Evolutionary conservation across 768 basidiomycete genomes (phyloP).

Genomic region (Boletellus emodensis): DNA sequence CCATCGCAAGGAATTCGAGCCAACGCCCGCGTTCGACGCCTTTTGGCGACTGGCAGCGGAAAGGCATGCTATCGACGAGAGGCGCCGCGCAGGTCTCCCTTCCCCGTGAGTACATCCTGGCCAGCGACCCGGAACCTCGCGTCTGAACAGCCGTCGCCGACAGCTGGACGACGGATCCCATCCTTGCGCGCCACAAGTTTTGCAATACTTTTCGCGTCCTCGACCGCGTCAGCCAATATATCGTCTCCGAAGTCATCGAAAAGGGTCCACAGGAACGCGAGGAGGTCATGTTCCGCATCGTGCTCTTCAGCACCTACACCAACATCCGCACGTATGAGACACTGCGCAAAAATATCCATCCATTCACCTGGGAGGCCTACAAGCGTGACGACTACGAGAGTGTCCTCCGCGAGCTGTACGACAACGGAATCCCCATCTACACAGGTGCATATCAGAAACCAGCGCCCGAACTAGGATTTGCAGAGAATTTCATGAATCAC

Average conservation of each 20-base stretch:
- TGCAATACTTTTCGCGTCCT: conserved; percentile 75
- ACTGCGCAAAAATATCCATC: conserved; percentile 48
- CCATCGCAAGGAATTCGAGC: conserved; percentile 35
- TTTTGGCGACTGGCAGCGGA: conserved; percentile 59
- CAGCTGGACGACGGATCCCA: conserved; percentile 68
- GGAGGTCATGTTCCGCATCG: conserved; percentile 69
- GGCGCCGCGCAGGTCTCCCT: conserved; percentile 44
- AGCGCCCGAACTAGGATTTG: conserved; percentile 51
- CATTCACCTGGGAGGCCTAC: conserved; percentile 60
- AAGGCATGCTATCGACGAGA: conserved; percentile 54
- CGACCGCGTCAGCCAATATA: conserved; percentile 66
- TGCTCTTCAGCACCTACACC: conserved; percentile 70
- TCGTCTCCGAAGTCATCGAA: conserved; percentile 65
- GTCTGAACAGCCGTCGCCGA: conserved; percentile 11
- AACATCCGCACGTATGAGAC: conserved; percentile 69
- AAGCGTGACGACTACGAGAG: conserved; percentile 47
- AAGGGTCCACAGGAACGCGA: conserved; percentile 55
- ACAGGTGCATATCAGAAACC: conserved; percentile 71
- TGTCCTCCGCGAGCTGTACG: conserved; percentile 45
- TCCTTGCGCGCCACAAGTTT: conserved; percentile 54
- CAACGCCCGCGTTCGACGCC: conserved; percentile 55
- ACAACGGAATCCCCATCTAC: conserved; percentile 48
- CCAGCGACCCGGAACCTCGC: background rate
- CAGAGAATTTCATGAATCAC: conserved; percentile 53
- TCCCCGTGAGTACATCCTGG: conserved; percentile 45